phyloP scores from a whole-genome alignment of 2,329 filamentous ascomycete genomes.

The Diaporthe citrichinensis region DNA sequence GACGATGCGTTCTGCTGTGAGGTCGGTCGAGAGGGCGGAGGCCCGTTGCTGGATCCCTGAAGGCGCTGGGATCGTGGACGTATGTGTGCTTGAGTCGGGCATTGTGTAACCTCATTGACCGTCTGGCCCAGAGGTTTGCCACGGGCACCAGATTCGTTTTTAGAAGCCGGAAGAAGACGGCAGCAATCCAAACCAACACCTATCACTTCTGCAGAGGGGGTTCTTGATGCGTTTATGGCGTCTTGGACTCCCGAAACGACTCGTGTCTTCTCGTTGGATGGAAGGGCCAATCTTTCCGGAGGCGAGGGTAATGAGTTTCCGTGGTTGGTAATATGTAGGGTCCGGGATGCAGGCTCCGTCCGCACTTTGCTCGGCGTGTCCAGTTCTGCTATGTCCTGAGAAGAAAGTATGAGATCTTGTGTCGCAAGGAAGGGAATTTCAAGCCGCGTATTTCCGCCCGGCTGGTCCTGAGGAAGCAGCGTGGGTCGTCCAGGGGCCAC shows the following conservation, averaged over 20 bases:
- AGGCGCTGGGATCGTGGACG: not conserved
- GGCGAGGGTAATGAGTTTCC: too few relatives aligned
- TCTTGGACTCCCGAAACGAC: not conserved
- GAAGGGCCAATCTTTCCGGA: not conserved
- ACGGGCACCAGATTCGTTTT: not conserved
- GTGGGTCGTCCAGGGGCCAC: constrained; percentile 27
- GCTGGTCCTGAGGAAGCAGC: not conserved
- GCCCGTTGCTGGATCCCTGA: not conserved
- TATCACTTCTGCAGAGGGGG: not conserved
- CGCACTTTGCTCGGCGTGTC: constrained; percentile 46
- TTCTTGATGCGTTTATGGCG: not conserved
- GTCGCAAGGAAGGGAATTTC: constrained; percentile 57
- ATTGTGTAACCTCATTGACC: too few relatives aligned
- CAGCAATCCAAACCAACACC: not conserved
- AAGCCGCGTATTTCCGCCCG: not conserved
- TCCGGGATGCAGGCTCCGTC: not conserved
- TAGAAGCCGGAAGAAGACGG: not conserved
- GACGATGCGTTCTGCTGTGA: not conserved
- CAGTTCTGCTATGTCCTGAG: constrained; percentile 62
- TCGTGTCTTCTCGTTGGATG: not conserved
- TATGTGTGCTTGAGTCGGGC: not conserved
- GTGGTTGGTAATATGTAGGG: not conserved
- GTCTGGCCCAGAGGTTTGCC: not conserved
- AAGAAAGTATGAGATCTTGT: constrained; percentile 62
- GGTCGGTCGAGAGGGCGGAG: not conserved